Conservation (phyloP, 2,329 filamentous ascomycete genomes). For the Calonectria pseudoturangicola region DNA sequence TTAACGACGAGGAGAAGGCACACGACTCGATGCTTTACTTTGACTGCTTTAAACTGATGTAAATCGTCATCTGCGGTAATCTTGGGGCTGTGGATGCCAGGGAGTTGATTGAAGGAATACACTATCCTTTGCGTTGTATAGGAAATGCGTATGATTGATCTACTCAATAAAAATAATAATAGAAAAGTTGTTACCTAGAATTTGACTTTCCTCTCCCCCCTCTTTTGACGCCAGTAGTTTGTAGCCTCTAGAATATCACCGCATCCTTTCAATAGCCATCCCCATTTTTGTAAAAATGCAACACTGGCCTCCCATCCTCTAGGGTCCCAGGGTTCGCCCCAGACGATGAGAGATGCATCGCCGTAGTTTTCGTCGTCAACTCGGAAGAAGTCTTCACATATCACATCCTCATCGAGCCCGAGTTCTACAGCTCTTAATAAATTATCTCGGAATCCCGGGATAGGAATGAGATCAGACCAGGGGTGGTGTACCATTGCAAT, state of each 20-base stretch:
- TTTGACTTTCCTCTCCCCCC: constrained; percentile 10
- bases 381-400: constrained; percentile 22
- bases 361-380: constrained; percentile 20
- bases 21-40: too few relatives aligned
- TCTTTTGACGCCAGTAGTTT: constrained; percentile 28
- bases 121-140: too few relatives aligned
- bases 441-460: constrained; percentile 22
- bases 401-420: constrained; percentile 17
- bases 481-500: constrained; percentile 22
- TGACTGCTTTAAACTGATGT: too few relatives aligned
- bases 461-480: constrained; percentile 25
- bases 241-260: constrained; percentile 4
- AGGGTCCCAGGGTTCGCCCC: constrained; percentile 19
- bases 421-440: constrained; percentile 7
- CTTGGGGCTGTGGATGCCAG: too few relatives aligned
- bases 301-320: constrained; percentile 28
- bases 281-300: constrained; percentile 27
- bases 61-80: too few relatives aligned
- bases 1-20: too few relatives aligned
- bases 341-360: constrained; percentile 16
- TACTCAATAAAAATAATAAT: too few relatives aligned
- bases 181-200: not conserved
- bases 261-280: constrained; percentile 61
- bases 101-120: too few relatives aligned
- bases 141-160: too few relatives aligned